Conservation (phyloP, 306 rosid genomes). For the Cicer pinnatifidum region DNA sequence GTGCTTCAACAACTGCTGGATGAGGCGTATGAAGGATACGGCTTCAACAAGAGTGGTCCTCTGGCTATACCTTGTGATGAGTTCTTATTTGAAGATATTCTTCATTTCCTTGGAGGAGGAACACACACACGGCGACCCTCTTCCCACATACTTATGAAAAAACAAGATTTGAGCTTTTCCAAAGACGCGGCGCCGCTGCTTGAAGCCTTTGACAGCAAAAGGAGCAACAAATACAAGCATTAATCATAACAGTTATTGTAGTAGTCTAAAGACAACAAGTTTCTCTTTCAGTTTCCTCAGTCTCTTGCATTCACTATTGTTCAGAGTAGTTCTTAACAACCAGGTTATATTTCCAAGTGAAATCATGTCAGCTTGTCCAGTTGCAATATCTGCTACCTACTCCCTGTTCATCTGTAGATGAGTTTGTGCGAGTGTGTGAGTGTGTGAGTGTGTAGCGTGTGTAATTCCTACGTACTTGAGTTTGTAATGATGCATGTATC, state of each 20-base stretch:
- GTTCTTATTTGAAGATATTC: constrained; percentile 52
- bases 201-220: constrained; percentile 49
- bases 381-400: constrained; percentile 29
- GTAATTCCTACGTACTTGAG: constrained; percentile 6
- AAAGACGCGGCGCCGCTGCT: constrained; percentile 47
- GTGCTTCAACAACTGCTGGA: constrained; percentile 50
- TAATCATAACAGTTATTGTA: constrained; percentile 11
- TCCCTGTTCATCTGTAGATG: constrained; percentile 17
- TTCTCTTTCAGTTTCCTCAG: constrained; percentile 25
- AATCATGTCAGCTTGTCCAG: constrained; percentile 1
- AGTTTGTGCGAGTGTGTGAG: constrained; percentile 3
- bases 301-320: constrained; percentile 17
- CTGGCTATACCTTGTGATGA: constrained; percentile 60
- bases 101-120: constrained; percentile 48
- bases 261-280: constrained; percentile 28
- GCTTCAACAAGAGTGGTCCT: constrained; percentile 51
- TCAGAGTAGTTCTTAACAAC: constrained; percentile 39
- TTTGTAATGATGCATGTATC: constrained; percentile 22
- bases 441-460: background rate
- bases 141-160: constrained; percentile 42
- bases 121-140: constrained; percentile 37
- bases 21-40: constrained; percentile 56
- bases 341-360: constrained; percentile 38
- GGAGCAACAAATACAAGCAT: constrained; percentile 35
- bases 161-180: constrained; percentile 37